Base-by-base conservation (phyloP, 139 green algal genomes). In the Spirogloea muscicola region DNA sequence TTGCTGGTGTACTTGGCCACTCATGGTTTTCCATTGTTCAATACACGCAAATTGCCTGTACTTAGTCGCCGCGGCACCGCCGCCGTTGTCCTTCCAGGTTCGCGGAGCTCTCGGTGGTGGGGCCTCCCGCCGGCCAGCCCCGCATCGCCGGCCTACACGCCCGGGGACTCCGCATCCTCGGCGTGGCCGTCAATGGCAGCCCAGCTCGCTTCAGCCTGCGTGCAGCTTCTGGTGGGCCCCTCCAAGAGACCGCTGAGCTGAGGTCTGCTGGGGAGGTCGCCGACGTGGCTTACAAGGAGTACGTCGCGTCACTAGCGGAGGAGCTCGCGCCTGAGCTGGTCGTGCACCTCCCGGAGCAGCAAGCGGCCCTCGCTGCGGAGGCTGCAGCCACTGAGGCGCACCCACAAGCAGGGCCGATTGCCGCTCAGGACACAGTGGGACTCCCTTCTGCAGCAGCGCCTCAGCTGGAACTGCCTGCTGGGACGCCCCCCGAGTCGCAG, bases 291-390 rank as follows among this genome's bases (percentile, higher is more conserved):
- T 6, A 42, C 5, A 43, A 68, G 27, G 59, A 55, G 13, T 68
- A 68, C 27, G 25, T 68, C 33, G 59, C 13, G 5, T 29, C 10
- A 31, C 43, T 68, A 27, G 59, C 43, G 59, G 59, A 41, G 4
- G 59, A 68, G 59, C 59, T 55, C 29, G n/a, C 59, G 3, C 59
- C 59, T n/a, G 59, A 68, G 18, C 59, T 68, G n/a, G 25, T 33
- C 3, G 27, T 68, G 27, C 27, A 68, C 6, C 59, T 68, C n/a
- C 59, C 59, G 43, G 18, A 33, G 6, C 41, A n/a, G n/a, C n/a
- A n/a, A n/a, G n/a, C n/a, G n/a, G n/a, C n/a, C n/a, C n/a, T n/a
- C n/a, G n/a, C n/a, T n/a, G n/a, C n/a, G n/a, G n/a, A n/a, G n/a
- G n/a, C n/a, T n/a, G n/a, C n/a, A n/a, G n/a, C n/a, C n/a, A n/a